These are phyloP conservation scores for Neonectria neomacrospora DNA, from an alignment of 2,329 filamentous ascomycete genomes.

Conservation along the genomic window DNA sequence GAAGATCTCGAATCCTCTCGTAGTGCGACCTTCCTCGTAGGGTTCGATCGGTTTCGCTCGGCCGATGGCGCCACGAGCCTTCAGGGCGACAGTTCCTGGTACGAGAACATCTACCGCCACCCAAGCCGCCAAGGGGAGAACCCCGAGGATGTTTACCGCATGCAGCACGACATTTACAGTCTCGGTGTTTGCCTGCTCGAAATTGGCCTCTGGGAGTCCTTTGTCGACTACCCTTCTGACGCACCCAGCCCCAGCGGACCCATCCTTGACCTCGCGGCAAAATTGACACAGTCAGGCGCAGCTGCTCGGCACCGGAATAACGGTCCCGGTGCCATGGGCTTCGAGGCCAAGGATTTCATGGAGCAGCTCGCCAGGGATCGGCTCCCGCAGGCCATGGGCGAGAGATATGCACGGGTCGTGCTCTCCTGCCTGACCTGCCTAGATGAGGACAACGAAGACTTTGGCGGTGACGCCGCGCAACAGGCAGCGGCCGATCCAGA, in stretches of 20 bases:
- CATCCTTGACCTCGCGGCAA: neutral
- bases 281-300: neutral
- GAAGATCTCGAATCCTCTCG: neutral
- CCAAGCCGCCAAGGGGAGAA: slow-evolving; percentile 14
- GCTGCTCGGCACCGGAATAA: neutral
- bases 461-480: slow-evolving; percentile 10
- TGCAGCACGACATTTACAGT: slow-evolving; percentile 27
- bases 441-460: slow-evolving; percentile 4
- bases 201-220: slow-evolving; percentile 20
- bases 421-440: slow-evolving; percentile 17
- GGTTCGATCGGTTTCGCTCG: slow-evolving; percentile 16
- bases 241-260: slow-evolving; percentile 7
- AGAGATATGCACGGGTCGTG: slow-evolving; percentile 13
- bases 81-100: slow-evolving; percentile 10
- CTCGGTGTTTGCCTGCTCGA: slow-evolving; percentile 23
- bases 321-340: slow-evolving; percentile 1
- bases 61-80: slow-evolving; percentile 13
- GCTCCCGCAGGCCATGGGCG: slow-evolving; percentile 16
- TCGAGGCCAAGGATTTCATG: slow-evolving; percentile 16
- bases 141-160: slow-evolving; percentile 11
- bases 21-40: slow-evolving; percentile 17
- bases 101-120: slow-evolving; percentile 20
- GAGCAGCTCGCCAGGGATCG: slow-evolving; percentile 1
- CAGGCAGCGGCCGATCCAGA: slow-evolving; percentile 16
- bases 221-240: slow-evolving; percentile 18